Conservation (phyloP, 2,329 filamentous ascomycete species). For the Colletotrichum sp. region DNA sequence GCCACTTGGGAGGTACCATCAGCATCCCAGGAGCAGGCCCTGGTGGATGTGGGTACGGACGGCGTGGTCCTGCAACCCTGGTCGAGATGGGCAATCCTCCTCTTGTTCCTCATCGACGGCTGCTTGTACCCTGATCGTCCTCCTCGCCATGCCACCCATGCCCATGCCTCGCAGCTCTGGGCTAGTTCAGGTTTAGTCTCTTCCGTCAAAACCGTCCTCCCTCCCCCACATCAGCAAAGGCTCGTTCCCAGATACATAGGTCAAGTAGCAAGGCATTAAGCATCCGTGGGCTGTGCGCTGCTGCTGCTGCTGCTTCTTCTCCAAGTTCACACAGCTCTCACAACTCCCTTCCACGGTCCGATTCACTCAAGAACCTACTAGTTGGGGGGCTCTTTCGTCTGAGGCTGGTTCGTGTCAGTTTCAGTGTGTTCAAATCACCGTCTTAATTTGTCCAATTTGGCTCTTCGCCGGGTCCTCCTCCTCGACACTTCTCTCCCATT, state of each 20-base stretch:
- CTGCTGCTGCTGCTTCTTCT: slow-evolving; percentile 19
- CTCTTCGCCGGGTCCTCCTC: slow-evolving; percentile 27
- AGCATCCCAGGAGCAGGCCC: slow-evolving; percentile 23
- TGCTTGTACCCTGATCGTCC: slow-evolving; percentile 29
- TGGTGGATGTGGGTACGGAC: slow-evolving; percentile 17
- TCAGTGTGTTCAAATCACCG: slow-evolving; percentile 24
- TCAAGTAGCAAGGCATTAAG: slow-evolving; percentile 30
- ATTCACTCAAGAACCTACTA: slow-evolving; percentile 22
- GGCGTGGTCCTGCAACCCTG: slow-evolving; percentile 18
- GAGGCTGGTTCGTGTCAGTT: slow-evolving; percentile 33
- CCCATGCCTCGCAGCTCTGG: slow-evolving; percentile 40
- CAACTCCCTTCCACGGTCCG: slow-evolving; percentile 23
- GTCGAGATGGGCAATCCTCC: slow-evolving; percentile 16
- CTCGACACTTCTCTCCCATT: slow-evolving; percentile 39
- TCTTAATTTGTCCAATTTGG: slow-evolving; percentile 27
- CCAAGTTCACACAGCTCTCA: slow-evolving; percentile 25
- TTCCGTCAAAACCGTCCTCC: slow-evolving; percentile 36
- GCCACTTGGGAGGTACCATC: slow-evolving; percentile 18
- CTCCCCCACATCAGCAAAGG: slow-evolving; percentile 35
- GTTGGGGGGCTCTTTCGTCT: slow-evolving; percentile 24
- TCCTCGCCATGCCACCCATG: slow-evolving; percentile 37
- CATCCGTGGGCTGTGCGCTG: slow-evolving; percentile 27
- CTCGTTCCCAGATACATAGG: slow-evolving; percentile 32
- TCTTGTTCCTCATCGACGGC: slow-evolving; percentile 17
- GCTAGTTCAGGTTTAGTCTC: slow-evolving; percentile 42